Base-by-base conservation (phyloP, 306 rosid genomes). In the Oxytropis ochrocephala region DNA sequence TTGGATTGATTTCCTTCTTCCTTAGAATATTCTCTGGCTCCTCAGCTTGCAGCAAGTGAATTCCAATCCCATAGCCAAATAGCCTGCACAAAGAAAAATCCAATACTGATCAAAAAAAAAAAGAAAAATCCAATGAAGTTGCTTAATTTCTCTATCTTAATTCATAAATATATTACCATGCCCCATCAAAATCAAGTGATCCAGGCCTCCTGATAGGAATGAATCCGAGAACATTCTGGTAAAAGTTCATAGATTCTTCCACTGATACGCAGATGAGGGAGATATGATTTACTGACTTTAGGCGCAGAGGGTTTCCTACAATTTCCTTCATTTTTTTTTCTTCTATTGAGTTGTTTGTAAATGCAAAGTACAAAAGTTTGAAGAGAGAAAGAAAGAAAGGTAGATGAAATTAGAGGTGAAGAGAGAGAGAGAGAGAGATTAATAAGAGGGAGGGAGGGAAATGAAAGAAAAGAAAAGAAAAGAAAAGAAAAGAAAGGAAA, bases 131-230 rank as follows among this genome's bases (percentile, higher is more conserved):
- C 2, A 24, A 24, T 24, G 29, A 24, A 24, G 29, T 24, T 24
- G 0, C 3, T 24, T 24, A 1, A 24, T 24, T 24, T 24, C 29
- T 24, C 29, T 24, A n/a, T n/a, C 29, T 5, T 30, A 14, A 56
- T 33, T 33, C 6, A 33, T 33, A 5, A 33, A 35, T 21, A 27
- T 32, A 7, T 48, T 85, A 93, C 98, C 98, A 94, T 39, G 96
- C 97, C 1, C 98, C 98, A 9, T 87, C 84, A 72, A 94, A 94
- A 72, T 88, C 39, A 59, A 94, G 82, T 12, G 98, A 94, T 9
- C 96, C 97, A 0, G 98, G 98, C 82, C 98, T 84, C 38, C 94
- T 77, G 69, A 90, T 85, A 0, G 98, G 97, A 44, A 80, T 73
- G 50, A 94, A 94, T 4, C 98, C 98, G 43, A 94, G 90, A 80